A percentile compares a stretch with the other conserved stretches of the same genome.
Evolutionary conservation across 805 yeast species (phyloP).

Genomic region (Priceomyces castillae): DNA sequence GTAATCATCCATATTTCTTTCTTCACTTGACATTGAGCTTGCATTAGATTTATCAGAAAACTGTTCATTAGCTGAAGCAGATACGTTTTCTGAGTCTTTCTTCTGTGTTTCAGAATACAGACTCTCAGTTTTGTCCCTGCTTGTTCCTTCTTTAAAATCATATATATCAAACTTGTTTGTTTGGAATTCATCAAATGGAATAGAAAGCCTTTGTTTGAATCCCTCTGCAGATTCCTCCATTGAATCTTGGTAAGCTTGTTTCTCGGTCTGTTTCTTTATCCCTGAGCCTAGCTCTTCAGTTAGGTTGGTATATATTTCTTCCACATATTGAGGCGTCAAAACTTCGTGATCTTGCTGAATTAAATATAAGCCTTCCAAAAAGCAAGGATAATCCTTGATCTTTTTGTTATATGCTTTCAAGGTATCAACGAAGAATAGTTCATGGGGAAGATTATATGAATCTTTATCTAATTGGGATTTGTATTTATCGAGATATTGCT

Average conservation of each 20-base stretch:
- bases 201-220: constrained; percentile 4
- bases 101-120: background rate
- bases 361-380: constrained; percentile 17
- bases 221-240: background rate
- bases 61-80: too few relatives aligned
- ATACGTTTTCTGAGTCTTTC: background rate
- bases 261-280: background rate
- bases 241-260: background rate
- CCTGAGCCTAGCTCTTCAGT: constrained; percentile 9
- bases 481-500: constrained; percentile 9
- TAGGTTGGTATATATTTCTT: constrained; percentile 18
- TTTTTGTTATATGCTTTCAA: constrained; percentile 15
- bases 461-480: constrained; percentile 1
- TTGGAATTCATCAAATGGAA: constrained; percentile 3
- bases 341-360: constrained; percentile 9
- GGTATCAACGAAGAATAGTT: constrained; percentile 10
- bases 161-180: constrained; percentile 18
- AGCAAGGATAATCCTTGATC: constrained; percentile 20
- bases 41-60: background rate
- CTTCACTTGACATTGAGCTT: background rate
- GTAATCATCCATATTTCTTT: constrained; percentile 11
- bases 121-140: background rate
- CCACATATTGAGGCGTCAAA: constrained; percentile 13
- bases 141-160: constrained; percentile 13
- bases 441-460: constrained; percentile 13